Evolutionary conservation across 1,139 yeast genomes (phyloP).

Genomic region (Nakaseomyces bracarensis): DNA sequence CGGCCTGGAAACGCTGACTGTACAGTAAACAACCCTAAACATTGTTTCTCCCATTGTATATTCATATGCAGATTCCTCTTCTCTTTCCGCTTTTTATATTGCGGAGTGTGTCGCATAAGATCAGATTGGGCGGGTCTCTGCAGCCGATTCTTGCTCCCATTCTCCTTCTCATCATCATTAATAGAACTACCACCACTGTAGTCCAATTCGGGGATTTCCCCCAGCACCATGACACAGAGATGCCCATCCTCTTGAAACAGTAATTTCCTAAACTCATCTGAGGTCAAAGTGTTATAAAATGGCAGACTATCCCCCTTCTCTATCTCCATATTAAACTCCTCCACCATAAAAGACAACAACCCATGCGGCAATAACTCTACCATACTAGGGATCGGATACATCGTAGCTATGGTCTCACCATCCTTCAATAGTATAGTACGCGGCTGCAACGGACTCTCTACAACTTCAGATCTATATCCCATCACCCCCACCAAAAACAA

Average conservation of each 20-base stretch:
- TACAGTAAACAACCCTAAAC: conserved; percentile 75
- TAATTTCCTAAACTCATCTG: conserved; percentile 65
- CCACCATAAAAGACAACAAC: conserved; percentile 69
- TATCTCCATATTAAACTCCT: conserved; percentile 88
- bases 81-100: conserved; percentile 25
- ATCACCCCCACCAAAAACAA: too few relatives aligned
- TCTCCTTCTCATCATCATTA: conserved; percentile 13
- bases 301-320: conserved; percentile 85
- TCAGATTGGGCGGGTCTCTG: conserved; percentile 14
- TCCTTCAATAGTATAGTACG: conserved; percentile 70
- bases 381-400: conserved; percentile 66
- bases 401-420: conserved; percentile 86
- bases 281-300: conserved; percentile 64
- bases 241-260: conserved; percentile 73
- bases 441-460: conserved; percentile 27
- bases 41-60: conserved; percentile 82
- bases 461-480: conserved; percentile 12
- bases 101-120: conserved; percentile 26
- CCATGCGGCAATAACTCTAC: conserved; percentile 62
- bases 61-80: conserved; percentile 25
- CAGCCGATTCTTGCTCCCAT: conserved; percentile 11
- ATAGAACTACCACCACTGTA: conserved; percentile 27
- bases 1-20: conserved; percentile 91
- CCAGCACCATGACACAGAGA: conserved; percentile 80
- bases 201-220: conserved; percentile 54